phyloP scores from a whole-genome alignment of 2,329 filamentous ascomycete species.

The Ceratocystis cacaofunesta region DNA sequence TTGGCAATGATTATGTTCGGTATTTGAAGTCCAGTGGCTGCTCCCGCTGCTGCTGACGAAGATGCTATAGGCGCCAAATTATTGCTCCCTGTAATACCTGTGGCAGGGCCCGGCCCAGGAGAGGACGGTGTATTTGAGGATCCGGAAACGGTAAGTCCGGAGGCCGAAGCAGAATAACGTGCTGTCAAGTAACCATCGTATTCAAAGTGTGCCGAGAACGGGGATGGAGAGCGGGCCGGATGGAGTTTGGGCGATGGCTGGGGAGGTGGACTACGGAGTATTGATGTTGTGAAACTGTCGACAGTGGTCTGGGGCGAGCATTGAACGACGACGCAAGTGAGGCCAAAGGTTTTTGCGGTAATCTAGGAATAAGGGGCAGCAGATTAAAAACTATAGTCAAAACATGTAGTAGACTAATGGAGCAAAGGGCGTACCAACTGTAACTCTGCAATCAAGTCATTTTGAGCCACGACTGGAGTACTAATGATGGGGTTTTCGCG shows the following conservation, averaged over 20 bases:
- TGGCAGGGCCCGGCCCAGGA: neutral
- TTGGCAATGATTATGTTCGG: conserved; percentile 73
- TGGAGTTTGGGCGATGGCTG: conserved; percentile 7
- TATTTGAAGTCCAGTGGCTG: conserved; percentile 31
- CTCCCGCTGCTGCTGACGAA: conserved; percentile 18
- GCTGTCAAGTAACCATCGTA: conserved; percentile 20
- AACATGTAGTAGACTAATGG: neutral
- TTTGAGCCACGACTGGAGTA: conserved; percentile 44
- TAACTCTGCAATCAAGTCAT: conserved; percentile 56
- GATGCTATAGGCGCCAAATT: conserved; percentile 11
- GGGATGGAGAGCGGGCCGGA: conserved; percentile 21
- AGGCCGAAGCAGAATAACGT: conserved; percentile 23
- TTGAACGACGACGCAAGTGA: conserved; percentile 54
- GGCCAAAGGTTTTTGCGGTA: conserved; percentile 53
- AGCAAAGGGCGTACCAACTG: conserved; percentile 38
- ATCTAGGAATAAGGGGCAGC: conserved; percentile 32
- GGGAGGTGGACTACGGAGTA: conserved; percentile 36
- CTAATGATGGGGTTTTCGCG: conserved; percentile 82
- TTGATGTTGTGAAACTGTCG: conserved; percentile 62
- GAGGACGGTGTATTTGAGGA: conserved; percentile 20
- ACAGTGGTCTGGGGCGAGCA: conserved; percentile 61
- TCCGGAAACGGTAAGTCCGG: conserved; percentile 19
- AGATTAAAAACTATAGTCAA: neutral
- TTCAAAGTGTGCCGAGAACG: conserved; percentile 19
- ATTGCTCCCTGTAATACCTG: conserved; percentile 9